Base-by-base conservation (phyloP, 2,329 filamentous ascomycete genomes). In the Didymella pinodella region DNA sequence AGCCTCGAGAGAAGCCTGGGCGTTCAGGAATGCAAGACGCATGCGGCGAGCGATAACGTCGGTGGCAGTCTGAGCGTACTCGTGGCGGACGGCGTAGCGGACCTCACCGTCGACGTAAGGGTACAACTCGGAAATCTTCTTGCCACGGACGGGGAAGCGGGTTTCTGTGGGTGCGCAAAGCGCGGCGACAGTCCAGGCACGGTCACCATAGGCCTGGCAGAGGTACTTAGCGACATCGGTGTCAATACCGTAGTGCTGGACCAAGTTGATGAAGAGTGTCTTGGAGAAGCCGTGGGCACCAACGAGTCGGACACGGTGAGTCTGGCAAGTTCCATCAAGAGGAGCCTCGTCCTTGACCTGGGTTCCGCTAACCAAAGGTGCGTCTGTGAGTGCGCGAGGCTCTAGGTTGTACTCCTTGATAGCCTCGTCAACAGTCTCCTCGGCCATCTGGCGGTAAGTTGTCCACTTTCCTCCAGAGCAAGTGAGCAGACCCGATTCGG, bases 391-490 rank as follows among this genome's bases (percentile, higher is more conserved):
- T 16, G 87, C 80, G 47, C 80, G 81, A 3, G 89, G 79, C 52
- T 83, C 75, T 34, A 95, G 84, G 8, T 81, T 79, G 77, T 92
- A 94, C 59, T 86, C 82, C 51, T 84, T 82, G 75, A 95, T 85
- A 10, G 92, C 90, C 70, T 90, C 88, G 70, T 96, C 91, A 43
- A 96, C 91, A 44, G 90, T 90, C 75, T 96, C 91, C 78, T 96
- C 91, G 22, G 92, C 91, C 92, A 96, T 96, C 77, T 96, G 91
- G 56, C 92, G 89, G 79, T 96, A 96, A 1, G 92, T 96, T 2
- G 92, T 96, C 92, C 92, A 96, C 79, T 96, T 96, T 47, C 92
- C 92, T 67, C 92, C 92, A 28, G 91, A 91, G 72, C 91, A 93
- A 32, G 92, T 96, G 65, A 96, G 80, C 20, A 96, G 84, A 11